A percentile compares a stretch with the other conserved stretches of the same genome.
phyloP scores from a whole-genome alignment of 139 green algal genomes.

The Ulvella scutata region DNA sequence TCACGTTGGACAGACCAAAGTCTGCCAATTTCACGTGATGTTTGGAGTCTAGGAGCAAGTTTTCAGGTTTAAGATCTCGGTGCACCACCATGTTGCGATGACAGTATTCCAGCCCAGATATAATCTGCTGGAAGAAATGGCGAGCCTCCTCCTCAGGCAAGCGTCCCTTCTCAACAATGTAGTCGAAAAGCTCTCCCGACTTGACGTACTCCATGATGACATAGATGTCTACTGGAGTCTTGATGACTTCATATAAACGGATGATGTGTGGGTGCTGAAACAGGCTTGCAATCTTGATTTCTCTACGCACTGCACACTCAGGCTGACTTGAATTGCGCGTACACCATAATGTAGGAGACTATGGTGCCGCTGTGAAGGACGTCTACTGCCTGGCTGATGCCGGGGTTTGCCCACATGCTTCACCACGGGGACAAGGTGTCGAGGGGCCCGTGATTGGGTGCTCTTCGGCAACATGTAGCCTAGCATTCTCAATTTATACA shows the following conservation, averaged over 20 bases:
- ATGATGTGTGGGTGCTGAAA: constrained; percentile 99
- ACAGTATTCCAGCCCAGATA: constrained; percentile 92
- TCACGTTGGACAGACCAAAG: constrained; percentile 96
- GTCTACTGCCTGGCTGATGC: background rate
- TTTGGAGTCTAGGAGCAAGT: constrained; percentile 85
- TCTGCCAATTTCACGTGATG: constrained; percentile 91
- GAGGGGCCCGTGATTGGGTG: background rate
- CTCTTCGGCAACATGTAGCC: too few relatives aligned
- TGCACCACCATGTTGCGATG: constrained; percentile 94
- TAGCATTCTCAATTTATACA: too few relatives aligned
- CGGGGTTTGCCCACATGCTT: background rate
- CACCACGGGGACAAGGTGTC: too few relatives aligned
- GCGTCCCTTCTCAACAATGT: constrained; percentile 98
- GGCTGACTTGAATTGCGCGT: too few relatives aligned
- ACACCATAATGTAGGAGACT: background rate
- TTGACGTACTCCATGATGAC: constrained; percentile 99
- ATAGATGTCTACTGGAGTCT: constrained; percentile 93
- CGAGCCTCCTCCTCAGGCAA: constrained; percentile 94
- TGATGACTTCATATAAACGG: constrained; percentile 95
- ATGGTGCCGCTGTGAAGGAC: background rate
- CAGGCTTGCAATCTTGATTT: constrained; percentile 95
- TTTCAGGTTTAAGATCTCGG: constrained; percentile 90
- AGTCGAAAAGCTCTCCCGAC: constrained; percentile 96
- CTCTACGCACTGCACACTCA: constrained; percentile 57
- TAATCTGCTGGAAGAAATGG: constrained; percentile 98